These are phyloP conservation scores for Schizopora paradoxa DNA, from an alignment of 1,284 basidiomycete genomes.

Conservation along the genomic window DNA sequence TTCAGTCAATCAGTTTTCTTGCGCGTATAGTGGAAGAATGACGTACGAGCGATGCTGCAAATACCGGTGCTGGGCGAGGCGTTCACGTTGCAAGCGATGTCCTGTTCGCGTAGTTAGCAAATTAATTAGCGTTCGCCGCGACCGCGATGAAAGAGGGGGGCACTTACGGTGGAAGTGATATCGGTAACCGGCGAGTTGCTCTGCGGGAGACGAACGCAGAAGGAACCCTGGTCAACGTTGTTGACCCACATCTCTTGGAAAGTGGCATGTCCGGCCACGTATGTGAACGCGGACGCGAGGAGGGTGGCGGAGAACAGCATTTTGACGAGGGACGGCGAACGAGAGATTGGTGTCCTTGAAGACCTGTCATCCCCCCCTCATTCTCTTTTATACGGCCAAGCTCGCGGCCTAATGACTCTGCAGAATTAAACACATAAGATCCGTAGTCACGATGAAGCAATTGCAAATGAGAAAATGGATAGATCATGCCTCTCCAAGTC, in stretches of 20 bases:
- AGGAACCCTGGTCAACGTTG: conserved; percentile 42
- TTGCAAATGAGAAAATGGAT: too few relatives aligned
- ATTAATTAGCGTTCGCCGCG: neutral
- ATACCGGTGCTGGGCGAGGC: conserved; percentile 31
- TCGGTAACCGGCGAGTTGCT: conserved; percentile 45
- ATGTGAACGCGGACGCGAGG: conserved; percentile 33
- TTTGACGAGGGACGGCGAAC: too few relatives aligned
- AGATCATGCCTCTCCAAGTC: too few relatives aligned
- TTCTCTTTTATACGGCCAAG: too few relatives aligned
- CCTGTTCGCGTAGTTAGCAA: conserved; percentile 25
- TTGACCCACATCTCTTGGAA: conserved; percentile 52
- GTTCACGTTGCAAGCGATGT: conserved; percentile 44
- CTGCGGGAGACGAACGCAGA: conserved; percentile 39
- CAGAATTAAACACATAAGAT: too few relatives aligned
- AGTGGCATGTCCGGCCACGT: conserved; percentile 43
- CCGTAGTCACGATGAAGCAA: too few relatives aligned
- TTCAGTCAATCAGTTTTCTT: neutral
- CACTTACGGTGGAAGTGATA: conserved; percentile 33
- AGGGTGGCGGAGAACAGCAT: conserved; percentile 22
- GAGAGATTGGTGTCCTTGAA: too few relatives aligned
- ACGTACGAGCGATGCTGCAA: conserved; percentile 38
- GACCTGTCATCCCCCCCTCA: too few relatives aligned
- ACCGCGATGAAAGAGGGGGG: neutral
- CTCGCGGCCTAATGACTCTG: too few relatives aligned
- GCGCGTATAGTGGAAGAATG: neutral